Base-by-base conservation (phyloP, 2,329 filamentous ascomycete genomes). In the Mycocentrospora acerina region DNA sequence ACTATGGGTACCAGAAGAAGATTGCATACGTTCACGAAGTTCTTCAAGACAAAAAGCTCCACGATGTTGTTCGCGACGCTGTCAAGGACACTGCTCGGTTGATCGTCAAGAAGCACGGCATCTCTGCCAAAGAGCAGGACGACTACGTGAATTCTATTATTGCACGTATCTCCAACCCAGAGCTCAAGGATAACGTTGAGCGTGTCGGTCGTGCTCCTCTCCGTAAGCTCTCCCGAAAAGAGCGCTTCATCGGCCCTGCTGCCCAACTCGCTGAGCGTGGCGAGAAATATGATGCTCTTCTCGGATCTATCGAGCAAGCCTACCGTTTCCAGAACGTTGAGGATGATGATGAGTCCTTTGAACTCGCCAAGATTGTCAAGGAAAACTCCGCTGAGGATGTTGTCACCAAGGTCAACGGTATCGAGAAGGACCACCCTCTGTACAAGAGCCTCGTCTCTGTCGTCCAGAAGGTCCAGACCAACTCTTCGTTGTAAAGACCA, bases 321-420 rank as follows among this genome's bases (percentile, higher is more conserved):
- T 85, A 98, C 68, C 88, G 86, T 48, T 98, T 97, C 83, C 90
- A 96, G 74, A 88, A 95, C 58, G 86, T 96, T 39, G 81, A 90
- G 56, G 90, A 83, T 10, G 93, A 98, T 50, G 88, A 94, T 0
- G 93, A 97, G 79, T 94, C 87, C 49, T 76, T 73, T 52, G 84
- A 95, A 71, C 79, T 98, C 9, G 88, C 88, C 59, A 83, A 87
- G 74, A 89, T 94, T 63, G 85, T 98, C 74, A 82, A 86, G 45
- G 78, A 83, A 48, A 79, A 85, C 61, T 75, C 76, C 2, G 75
- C 91, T 11, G 83, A 87, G 55, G 83, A 86, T 1, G 86, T 91
- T 7, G 88, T 91, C 30, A 73, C 76, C 64, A 80, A 91, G 69
- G 80, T 98, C 48, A 94, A 88, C 54, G 90, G 90, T 27, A 77